Base-by-base conservation (phyloP, 352 stramenopile species). In the Thraustochytrium striatum region DNA sequence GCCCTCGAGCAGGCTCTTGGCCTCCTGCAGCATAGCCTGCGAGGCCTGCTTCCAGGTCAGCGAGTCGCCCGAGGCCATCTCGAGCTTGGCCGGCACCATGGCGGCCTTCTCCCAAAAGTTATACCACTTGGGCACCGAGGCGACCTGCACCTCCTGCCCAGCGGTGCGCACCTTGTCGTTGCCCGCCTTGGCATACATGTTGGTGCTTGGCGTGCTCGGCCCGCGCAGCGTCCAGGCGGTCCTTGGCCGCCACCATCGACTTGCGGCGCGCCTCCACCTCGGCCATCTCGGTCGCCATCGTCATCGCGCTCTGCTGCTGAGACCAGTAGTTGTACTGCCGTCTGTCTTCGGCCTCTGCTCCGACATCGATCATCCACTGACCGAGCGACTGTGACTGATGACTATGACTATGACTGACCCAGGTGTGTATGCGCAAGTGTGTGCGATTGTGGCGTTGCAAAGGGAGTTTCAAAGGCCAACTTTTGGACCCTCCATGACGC, bases 71-170 rank as follows among this genome's bases (percentile, higher is more conserved):
- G 43, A 30, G 19, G 32, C 8, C 28, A 75, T 39, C 21, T 21
- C 38, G 2, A 75, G 39, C 16, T n/a, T 25, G 3, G 9, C 19
- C 36, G 70, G 70, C 11, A 73, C 58, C 16, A 57, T 21, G 30
- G 53, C 36, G 43, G 70, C 61, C 58, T 80, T 80, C 36, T 80
- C 55, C 70, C 70, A 80, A 52, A 80, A 80, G 55, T 69, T 62
- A 58, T 80, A 80, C 70, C 70, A 80, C 16, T 47, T 16, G 5
- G 13, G 2, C 35, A 25, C 58, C 28, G 55, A 72, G 53, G n/a
- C 25, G 16, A 80, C 32, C 38, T 80, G 70, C 43, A 47, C 52
- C 30, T 75, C 32, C 39, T 75, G 41, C 16, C 25, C 65, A 8
- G 65, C 65, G 3, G 30, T 11, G 19, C 35, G 25, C 0, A 75